Evolutionary conservation across 257 asterid species (phyloP).

Genomic region (Fraxinus quadrangulata): DNA sequence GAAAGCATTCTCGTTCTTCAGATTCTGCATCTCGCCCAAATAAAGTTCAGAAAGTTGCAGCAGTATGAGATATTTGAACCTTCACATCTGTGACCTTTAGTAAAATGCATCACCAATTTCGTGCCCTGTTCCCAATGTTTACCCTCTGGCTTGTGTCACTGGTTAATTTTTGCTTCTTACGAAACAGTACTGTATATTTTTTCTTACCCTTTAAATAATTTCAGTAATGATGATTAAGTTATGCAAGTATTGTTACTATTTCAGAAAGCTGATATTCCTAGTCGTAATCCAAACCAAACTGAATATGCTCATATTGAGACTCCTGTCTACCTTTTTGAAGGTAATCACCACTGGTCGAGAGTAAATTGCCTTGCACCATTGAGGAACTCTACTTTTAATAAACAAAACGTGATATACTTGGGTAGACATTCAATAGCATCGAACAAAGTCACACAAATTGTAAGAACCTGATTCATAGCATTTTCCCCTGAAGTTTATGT

Average conservation of each 20-base stretch:
- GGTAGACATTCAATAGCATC: too few species aligned
- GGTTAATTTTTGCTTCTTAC: neutral
- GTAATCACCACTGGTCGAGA: too few species aligned
- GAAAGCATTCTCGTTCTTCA: constrained; percentile 73
- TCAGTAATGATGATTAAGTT: neutral
- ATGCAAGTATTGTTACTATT: neutral
- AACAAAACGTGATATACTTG: too few species aligned
- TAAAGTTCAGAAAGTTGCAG: constrained; percentile 64
- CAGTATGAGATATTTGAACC: constrained; percentile 19
- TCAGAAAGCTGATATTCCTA: too few species aligned
- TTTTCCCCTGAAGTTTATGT: too few species aligned
- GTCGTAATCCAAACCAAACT: neutral
- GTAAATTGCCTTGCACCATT: too few species aligned
- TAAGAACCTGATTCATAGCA: too few species aligned
- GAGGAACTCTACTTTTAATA: too few species aligned
- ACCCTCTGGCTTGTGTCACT: neutral
- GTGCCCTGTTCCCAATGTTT: neutral
- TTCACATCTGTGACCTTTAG: neutral
- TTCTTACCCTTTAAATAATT: neutral
- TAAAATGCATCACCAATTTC: neutral
- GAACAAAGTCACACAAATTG: too few species aligned
- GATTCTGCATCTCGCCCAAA: constrained; percentile 54
- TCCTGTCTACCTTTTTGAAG: neutral
- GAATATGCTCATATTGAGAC: neutral
- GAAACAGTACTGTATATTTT: neutral